phyloP scores from a whole-genome alignment of 2,329 filamentous ascomycete genomes.

The Fusarium udum region DNA sequence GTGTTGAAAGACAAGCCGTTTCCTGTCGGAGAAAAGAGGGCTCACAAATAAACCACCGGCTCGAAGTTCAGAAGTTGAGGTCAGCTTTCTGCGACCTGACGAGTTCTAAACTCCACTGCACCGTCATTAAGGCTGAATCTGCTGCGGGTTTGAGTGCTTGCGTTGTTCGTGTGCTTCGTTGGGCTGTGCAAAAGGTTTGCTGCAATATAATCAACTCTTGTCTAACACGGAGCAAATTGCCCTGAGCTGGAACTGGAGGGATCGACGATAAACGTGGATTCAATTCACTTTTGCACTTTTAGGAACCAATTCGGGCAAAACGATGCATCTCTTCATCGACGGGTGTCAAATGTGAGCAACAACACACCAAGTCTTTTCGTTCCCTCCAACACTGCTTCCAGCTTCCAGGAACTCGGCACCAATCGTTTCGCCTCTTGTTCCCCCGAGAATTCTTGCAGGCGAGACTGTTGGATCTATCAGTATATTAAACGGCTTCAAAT shows the following conservation, averaged over 20 bases:
- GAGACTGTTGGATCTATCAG: not conserved
- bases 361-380: constrained; percentile 31
- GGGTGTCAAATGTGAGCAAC: constrained; percentile 37
- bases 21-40: constrained; percentile 14
- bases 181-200: constrained; percentile 18
- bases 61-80: constrained; percentile 25
- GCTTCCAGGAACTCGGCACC: constrained; percentile 14
- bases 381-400: constrained; percentile 18
- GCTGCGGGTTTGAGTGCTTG: constrained; percentile 29
- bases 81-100: constrained; percentile 24
- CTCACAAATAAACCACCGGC: constrained; percentile 26
- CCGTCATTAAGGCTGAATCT: constrained; percentile 22
- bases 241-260: constrained; percentile 18
- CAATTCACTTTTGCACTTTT: constrained; percentile 27
- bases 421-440: constrained; percentile 11
- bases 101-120: constrained; percentile 18
- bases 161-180: constrained; percentile 17
- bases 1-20: constrained; percentile 32
- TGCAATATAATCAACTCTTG: constrained; percentile 13
- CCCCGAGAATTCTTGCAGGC: not conserved
- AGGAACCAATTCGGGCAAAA: constrained; percentile 32
- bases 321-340: constrained; percentile 39
- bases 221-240: constrained; percentile 11
- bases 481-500: not conserved
- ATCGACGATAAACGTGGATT: constrained; percentile 25